Evolutionary conservation across 2,329 filamentous ascomycete genomes (phyloP), one percentile per base, ranked within the genome.

Genomic region (Arthrobotrys megalospora): DNA sequence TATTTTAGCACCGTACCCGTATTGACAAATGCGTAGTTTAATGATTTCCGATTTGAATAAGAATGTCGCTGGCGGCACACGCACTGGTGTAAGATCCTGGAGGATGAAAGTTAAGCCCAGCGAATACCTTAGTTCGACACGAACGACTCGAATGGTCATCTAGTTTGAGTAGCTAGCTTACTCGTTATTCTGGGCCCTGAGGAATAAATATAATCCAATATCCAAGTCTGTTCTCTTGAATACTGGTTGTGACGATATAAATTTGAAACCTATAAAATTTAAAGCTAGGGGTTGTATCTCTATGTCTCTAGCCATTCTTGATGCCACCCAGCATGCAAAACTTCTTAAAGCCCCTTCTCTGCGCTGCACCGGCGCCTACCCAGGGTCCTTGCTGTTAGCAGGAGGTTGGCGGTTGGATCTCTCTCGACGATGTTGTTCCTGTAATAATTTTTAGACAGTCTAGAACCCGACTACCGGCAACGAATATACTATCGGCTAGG

Each of bases 1-100:
- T 19, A 36, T 24, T n/a, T 48, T 68, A 47, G 11, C n/a, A 38
- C 3, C 2, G 8, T 60, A 14, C 34, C 11, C 6, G 21, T 45
- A 34, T 14, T 68, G 50, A 68, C 38, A 68, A 47, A 32, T 47
- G 2, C 34, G 2, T 68, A 68, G 65, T 68, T 68, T 47, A 68
- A 58, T n/a, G 11, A 68, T 34, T 68, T 68, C 38, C 36, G 11
- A n/a, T 68, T 68, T 8, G 65, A 43, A 24, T 68, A 47, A 58
- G 36, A 47, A 43, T 60, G 1, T 43, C 19, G 41, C 36, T 41
- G 24, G 34, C 16, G 36, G 53, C 19, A 16, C n/a, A 43, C 10
- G 41, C 41, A 45, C 41, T 6, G 41, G 41, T 16, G 34, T 34
- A 36, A 16, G 19, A 48, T 10, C 45, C 16, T 24, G 45, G 19